These are phyloP conservation scores for Botrytis pseudocinerea DNA, from an alignment of 2,329 filamentous ascomycete species.

Conservation along the genomic window DNA sequence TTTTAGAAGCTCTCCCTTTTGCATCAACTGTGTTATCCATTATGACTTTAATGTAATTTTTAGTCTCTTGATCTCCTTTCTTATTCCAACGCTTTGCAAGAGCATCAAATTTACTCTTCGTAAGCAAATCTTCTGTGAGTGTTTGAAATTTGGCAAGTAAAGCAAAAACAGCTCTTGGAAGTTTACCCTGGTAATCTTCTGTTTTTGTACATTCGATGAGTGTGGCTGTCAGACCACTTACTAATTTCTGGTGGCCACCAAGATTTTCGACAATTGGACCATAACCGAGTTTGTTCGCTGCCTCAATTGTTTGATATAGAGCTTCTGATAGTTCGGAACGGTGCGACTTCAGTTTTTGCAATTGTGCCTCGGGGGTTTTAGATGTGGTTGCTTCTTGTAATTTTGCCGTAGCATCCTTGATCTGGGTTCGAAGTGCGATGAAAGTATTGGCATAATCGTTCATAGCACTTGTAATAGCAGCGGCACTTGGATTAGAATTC, in stretches of 20 bases:
- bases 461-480: slow-evolving; percentile 38
- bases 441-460: slow-evolving; percentile 40
- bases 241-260: slow-evolving; percentile 57
- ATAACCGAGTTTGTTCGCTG: slow-evolving; percentile 56
- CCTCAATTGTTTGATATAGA: slow-evolving; percentile 54
- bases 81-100: slow-evolving; percentile 62
- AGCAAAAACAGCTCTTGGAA: slow-evolving; percentile 57
- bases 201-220: slow-evolving; percentile 56
- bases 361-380: slow-evolving; percentile 32
- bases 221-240: slow-evolving; percentile 55
- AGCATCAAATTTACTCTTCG: slow-evolving; percentile 65
- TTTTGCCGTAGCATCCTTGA: slow-evolving; percentile 37
- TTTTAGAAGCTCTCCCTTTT: slow-evolving; percentile 43
- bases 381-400: slow-evolving; percentile 33
- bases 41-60: slow-evolving; percentile 60
- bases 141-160: slow-evolving; percentile 63
- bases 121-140: slow-evolving; percentile 57
- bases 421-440: slow-evolving; percentile 36
- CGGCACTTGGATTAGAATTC: slow-evolving; percentile 35
- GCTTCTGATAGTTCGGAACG: slow-evolving; percentile 50
- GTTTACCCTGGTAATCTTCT: slow-evolving; percentile 53
- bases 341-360: slow-evolving; percentile 45
- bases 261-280: slow-evolving; percentile 58
- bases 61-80: slow-evolving; percentile 65
- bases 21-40: slow-evolving; percentile 42